These are phyloP conservation scores for Phytopythium cucurbitacearum DNA, from an alignment of 352 stramenopile species.

Conservation along the genomic window DNA sequence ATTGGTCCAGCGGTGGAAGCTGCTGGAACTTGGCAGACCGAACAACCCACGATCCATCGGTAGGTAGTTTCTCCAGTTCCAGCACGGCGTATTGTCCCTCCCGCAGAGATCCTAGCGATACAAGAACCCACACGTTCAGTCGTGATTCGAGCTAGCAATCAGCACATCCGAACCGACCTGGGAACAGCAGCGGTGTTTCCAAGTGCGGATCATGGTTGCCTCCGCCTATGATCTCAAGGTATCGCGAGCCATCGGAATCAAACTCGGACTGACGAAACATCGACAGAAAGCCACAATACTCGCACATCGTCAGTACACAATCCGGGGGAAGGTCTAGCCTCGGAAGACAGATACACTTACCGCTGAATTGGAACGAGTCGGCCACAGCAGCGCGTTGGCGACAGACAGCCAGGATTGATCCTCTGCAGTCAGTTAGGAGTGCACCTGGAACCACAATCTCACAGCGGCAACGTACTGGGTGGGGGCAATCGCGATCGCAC, in stretches of 20 bases:
- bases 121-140: neutral
- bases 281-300: neutral
- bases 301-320: neutral
- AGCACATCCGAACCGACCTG: slow-evolving; percentile 56
- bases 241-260: slow-evolving; percentile 17
- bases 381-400: too few relatives aligned
- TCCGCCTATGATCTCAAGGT: slow-evolving; percentile 59
- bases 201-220: slow-evolving; percentile 35
- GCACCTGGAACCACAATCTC: neutral
- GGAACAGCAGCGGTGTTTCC: slow-evolving; percentile 12
- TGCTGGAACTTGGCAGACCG: slow-evolving; percentile 39
- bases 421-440: neutral
- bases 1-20: slow-evolving; percentile 19
- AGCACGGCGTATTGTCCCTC: slow-evolving; percentile 74
- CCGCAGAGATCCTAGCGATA: slow-evolving; percentile 47
- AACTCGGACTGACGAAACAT: slow-evolving; percentile 5
- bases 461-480: slow-evolving; percentile 9
- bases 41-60: slow-evolving; percentile 50
- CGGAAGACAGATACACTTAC: too few relatives aligned
- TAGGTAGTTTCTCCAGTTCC: slow-evolving; percentile 44
- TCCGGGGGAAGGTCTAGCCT: neutral
- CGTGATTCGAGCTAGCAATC: neutral
- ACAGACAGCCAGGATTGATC: too few relatives aligned
- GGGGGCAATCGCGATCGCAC: slow-evolving; percentile 34
- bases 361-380: too few relatives aligned